Base-by-base conservation (phyloP, 1,284 basidiomycete genomes). In the Apiotrichum mycotoxinovorans region DNA sequence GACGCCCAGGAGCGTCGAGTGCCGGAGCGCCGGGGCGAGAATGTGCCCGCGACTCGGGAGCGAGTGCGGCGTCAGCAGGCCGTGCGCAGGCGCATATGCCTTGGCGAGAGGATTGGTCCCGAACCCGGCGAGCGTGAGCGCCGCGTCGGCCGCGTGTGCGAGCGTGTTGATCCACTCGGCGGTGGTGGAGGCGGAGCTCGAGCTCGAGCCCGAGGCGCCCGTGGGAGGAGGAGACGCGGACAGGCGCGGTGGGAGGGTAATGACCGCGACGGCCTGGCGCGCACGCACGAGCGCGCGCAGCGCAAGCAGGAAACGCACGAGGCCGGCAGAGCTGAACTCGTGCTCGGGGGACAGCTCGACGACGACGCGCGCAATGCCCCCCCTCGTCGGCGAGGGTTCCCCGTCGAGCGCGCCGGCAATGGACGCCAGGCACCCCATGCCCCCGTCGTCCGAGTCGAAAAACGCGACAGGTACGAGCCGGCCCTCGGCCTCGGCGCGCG, bases 81-180 rank as follows among this genome's bases (percentile, higher is more conserved):
- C 93, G 72, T 94, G 89, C 68, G 92, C 85, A 8, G 85, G 83
- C 37, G 90, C 87, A 73, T 93, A 94, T 49, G 84, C 78, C 1
- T 82, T 75, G 9, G 83, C 69, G 25, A 78, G 66, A 1, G 75
- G 74, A 42, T 74, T 70, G 50, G 71, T 70, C 52, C 87, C 84
- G 71, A 94, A 94, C 20, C 90, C 87, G 38, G 83, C 79, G 61
- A 96, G 79, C 42, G 84, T 85, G 49, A 95, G 80, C 40, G 85
- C 82, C 10, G 83, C 85, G 74, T 95, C 91, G 3, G 84, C 82
- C 27, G 85, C 72, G 88, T 89, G 91, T 10, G 86, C 83, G n/a
- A 94, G 73, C 68, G 86, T 87, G 53, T 87, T 82, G 18, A 85
- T 73, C 86, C 89, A 90, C 2, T 84, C 86, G 33, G 30, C 30